Evolutionary conservation across 2,329 filamentous ascomycete species (phyloP), one percentile per base, ranked within the genome.

Genomic region (Botryotinia calthae): DNA sequence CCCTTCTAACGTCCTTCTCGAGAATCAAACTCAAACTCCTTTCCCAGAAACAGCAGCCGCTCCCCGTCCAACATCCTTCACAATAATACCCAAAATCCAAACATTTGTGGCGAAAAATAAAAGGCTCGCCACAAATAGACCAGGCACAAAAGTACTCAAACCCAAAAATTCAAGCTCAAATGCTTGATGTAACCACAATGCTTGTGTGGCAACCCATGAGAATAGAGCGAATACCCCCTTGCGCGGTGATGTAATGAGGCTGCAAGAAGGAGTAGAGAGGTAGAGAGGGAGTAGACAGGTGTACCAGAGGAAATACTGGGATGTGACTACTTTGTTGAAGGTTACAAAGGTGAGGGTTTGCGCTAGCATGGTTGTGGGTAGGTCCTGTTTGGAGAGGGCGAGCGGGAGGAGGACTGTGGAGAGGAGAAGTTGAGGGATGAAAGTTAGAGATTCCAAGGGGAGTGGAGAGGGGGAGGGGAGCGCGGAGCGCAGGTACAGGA

Each of bases 311-410:
- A 99, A 99, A 82, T 99, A 99, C 94, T 97, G 59, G 20, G 59
- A 67, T 25, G 65, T 67, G 48, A 56, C 37, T 67, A 99, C 96
- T 84, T 99, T 99, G 84, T 99, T 99, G 78, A 98, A 98, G 0
- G 94, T 91, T 6, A 98, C 96, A 82, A 99, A 99, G 0, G 95
- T 93, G 83, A 98, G 97, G 0, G 96, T 98, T 83, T 99, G 96
- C 6, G 93, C 94, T 75, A 98, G 88, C 93, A 98, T 95, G 8
- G 93, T 91, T 0, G 90, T 88, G 0, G 95, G 87, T 0, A 99
- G 87, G 78, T 96, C 91, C 78, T 89, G 92, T 81, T 95, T 97
- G 25, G 93, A 93, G 31, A 97, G 84, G 1, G 87, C 86, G 2
- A 97, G 80, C 0, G 93, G 92, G 61, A 98, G 91, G 8, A 93